Percentiles rank a stretch among this genome's conserved stretches.
These are phyloP conservation scores for Globisporangium alternatum DNA, from an alignment of 352 stramenopile genomes.

Conservation along the genomic window DNA sequence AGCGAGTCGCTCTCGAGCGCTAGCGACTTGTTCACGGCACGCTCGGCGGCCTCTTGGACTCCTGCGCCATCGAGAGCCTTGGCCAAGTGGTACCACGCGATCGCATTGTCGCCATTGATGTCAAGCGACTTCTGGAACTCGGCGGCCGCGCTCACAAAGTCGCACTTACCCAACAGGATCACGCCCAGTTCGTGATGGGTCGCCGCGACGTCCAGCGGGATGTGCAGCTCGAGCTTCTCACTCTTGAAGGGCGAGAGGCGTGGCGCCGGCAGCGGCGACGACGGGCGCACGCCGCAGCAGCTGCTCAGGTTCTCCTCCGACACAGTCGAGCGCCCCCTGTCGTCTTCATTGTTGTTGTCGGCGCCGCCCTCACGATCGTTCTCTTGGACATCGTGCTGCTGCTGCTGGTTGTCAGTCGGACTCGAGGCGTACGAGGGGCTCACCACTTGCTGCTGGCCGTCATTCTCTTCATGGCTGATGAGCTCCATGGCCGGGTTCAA, in stretches of 20 bases:
- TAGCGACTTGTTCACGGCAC: slow-evolving; percentile 46
- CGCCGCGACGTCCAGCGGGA: slow-evolving; percentile 38
- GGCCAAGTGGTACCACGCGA: slow-evolving; percentile 53
- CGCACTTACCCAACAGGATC: slow-evolving; percentile 39
- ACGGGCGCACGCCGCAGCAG: not conserved
- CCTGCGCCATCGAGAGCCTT: slow-evolving; percentile 57
- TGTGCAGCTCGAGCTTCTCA: slow-evolving; percentile 19
- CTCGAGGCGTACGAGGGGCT: not conserved
- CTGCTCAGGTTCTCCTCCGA: slow-evolving; percentile 5
- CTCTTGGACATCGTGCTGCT: not conserved
- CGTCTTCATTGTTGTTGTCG: not conserved
- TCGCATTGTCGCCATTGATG: slow-evolving; percentile 33
- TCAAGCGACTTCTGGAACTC: slow-evolving; percentile 45
- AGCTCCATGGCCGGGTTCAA: not conserved
- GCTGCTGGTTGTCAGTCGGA: not conserved
- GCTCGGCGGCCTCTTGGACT: slow-evolving; percentile 37
- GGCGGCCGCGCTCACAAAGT: slow-evolving; percentile 32
- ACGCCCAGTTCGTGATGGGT: slow-evolving; percentile 56
- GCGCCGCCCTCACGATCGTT: not conserved
- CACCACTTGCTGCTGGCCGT: not conserved
- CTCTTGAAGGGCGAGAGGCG: slow-evolving; percentile 12
- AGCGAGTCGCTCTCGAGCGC: slow-evolving; percentile 44
- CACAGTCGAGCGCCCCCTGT: slow-evolving; percentile 4
- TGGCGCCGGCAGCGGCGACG: slow-evolving; percentile 11
- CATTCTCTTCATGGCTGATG: not conserved